These are phyloP conservation scores for Microdochium bolleyi DNA, from an alignment of 2,329 filamentous ascomycete genomes.

Conservation along the genomic window DNA sequence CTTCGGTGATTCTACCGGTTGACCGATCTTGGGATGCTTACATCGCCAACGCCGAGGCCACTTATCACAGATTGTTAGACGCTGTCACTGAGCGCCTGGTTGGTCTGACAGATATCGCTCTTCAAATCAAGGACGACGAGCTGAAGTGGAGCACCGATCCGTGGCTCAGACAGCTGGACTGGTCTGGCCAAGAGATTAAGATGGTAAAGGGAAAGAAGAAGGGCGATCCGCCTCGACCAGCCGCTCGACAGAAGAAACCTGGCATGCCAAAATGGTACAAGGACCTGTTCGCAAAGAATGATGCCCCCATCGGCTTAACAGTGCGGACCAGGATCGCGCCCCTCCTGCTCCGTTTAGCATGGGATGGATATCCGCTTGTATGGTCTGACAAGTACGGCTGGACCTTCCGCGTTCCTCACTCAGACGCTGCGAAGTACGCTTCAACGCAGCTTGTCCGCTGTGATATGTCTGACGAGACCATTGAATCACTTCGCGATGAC, in stretches of 20 bases:
- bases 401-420: conserved; percentile 71
- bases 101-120: conserved; percentile 66
- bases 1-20: conserved; percentile 85
- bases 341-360: conserved; percentile 72
- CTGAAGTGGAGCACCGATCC: conserved; percentile 71
- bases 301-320: conserved; percentile 64
- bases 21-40: conserved; percentile 85
- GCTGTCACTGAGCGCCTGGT: conserved; percentile 72
- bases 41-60: conserved; percentile 73
- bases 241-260: conserved; percentile 81
- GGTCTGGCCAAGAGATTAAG: conserved; percentile 85
- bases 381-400: conserved; percentile 94
- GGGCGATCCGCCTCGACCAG: conserved; percentile 66
- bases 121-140: conserved; percentile 62
- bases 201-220: conserved; percentile 93
- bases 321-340: conserved; percentile 86
- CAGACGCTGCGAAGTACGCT: conserved; percentile 56
- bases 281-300: conserved; percentile 67
- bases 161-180: conserved; percentile 91
- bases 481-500: conserved; percentile 59
- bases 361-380: conserved; percentile 82
- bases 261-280: conserved; percentile 97
- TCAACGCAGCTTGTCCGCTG: conserved; percentile 66
- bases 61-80: conserved; percentile 67
- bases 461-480: conserved; percentile 69